Conservation (phyloP, 176 grass and related monocot species). For the Poa annua region DNA sequence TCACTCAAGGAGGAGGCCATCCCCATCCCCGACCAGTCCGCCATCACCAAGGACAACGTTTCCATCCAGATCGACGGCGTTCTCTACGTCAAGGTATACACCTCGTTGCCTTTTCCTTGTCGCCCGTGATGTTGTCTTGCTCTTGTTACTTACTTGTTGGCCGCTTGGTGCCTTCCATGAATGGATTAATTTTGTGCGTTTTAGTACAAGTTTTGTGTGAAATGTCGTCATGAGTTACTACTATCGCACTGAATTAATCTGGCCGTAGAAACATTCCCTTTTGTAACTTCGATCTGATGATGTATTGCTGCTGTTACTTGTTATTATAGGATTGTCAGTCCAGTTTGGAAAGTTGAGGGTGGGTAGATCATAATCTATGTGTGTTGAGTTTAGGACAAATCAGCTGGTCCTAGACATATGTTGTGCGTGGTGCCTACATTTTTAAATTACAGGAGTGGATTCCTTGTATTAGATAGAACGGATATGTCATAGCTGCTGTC, state of each 20-base stretch:
- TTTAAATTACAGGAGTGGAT: neutral
- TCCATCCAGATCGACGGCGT: constrained; percentile 88
- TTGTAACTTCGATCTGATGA: constrained; percentile 2
- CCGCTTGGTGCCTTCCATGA: neutral
- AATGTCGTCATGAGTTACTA: neutral
- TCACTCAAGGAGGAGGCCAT: constrained; percentile 99
- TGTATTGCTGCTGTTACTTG: constrained; percentile 12
- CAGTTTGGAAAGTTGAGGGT: neutral
- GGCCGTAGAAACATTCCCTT: constrained; percentile 1
- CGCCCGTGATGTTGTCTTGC: neutral
- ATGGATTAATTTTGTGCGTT: neutral
- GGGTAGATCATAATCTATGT: neutral
- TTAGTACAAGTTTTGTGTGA: neutral
- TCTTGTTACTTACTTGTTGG: neutral
- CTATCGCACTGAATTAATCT: constrained; percentile 13
- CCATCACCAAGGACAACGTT: constrained; percentile 98
- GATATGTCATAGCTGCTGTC: neutral
- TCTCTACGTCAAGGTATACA: constrained; percentile 82
- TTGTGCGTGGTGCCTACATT: neutral
- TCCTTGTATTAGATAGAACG: constrained; percentile 6
- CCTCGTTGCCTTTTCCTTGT: neutral
- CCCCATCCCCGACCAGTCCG: constrained; percentile 86
- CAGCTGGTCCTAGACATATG: neutral
- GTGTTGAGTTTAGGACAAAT: constrained; percentile 10
- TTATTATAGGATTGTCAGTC: neutral